These are phyloP conservation scores for Lasiodiplodia sp. DNA, from an alignment of 2,329 filamentous ascomycete species.

Conservation along the genomic window DNA sequence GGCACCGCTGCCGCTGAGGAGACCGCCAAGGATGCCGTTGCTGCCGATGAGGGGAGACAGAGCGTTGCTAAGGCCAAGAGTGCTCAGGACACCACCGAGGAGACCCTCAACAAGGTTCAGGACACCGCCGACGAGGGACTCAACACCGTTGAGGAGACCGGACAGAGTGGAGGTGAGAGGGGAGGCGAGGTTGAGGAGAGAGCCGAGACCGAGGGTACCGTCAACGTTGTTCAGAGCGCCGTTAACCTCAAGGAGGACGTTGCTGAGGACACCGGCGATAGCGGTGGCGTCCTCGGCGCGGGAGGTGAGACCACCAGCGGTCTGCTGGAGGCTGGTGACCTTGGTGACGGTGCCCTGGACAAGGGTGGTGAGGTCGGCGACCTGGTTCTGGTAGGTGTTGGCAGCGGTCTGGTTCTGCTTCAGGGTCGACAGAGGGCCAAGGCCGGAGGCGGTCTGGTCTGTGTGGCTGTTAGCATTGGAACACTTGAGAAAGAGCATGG, in stretches of 20 bases:
- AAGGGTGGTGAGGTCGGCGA: background rate
- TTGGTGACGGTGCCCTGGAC: constrained; percentile 13
- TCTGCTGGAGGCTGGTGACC: constrained; percentile 8
- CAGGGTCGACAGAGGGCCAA: constrained; percentile 11
- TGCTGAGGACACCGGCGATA: constrained; percentile 20
- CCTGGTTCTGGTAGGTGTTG: constrained; percentile 9
- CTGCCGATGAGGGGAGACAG: constrained; percentile 6
- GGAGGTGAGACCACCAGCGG: background rate
- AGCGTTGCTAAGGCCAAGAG: constrained; percentile 19
- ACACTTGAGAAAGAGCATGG: background rate
- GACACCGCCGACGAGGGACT: constrained; percentile 16
- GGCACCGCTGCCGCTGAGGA: constrained; percentile 2
- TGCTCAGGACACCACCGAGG: constrained; percentile 19
- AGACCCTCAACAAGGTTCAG: constrained; percentile 20
- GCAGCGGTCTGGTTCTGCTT: constrained; percentile 25
- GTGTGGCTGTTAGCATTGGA: background rate
- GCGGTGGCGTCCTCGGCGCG: constrained; percentile 5
- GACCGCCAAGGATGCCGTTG: constrained; percentile 6
- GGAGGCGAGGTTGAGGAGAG: constrained; percentile 14
- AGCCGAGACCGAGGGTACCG: constrained; percentile 24
- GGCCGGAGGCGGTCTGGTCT: constrained; percentile 15
- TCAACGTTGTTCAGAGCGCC: constrained; percentile 22
- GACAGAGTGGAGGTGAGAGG: constrained; percentile 24
- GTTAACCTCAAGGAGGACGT: constrained; percentile 27
- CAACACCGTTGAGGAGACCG: constrained; percentile 17